These are phyloP conservation scores for Dipteronia sinensis DNA, from an alignment of 345 rosid genomes.

Conservation along the genomic window DNA sequence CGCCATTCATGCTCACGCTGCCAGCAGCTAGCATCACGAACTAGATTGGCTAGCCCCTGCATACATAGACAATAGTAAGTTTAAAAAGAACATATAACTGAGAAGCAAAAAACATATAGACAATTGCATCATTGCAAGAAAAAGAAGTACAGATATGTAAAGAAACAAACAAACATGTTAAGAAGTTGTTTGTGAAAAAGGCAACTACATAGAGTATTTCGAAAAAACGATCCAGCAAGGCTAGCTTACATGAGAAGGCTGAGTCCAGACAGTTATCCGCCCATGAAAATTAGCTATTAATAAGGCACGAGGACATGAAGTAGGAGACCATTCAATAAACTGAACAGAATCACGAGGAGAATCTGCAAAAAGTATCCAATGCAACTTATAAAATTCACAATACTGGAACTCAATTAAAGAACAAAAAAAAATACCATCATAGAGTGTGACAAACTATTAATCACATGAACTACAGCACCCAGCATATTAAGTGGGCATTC, in stretches of 20 bases:
- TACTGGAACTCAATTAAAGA: background rate
- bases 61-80: constrained; percentile 23
- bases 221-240: constrained; percentile 12
- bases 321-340: constrained; percentile 97
- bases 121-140: background rate
- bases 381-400: constrained; percentile 13
- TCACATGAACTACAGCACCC: background rate
- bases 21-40: constrained; percentile 93
- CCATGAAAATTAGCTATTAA: constrained; percentile 96
- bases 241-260: constrained; percentile 78
- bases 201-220: constrained; percentile 3
- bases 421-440: background rate
- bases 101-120: background rate
- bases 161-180: constrained; percentile 2
- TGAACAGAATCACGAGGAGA: constrained; percentile 99
- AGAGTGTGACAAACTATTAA: background rate
- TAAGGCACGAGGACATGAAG: constrained; percentile 92
- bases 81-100: constrained; percentile 15
- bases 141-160: background rate
- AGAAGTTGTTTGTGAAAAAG: constrained; percentile 11
- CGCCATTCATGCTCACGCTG: constrained; percentile 98
- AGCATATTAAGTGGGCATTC: background rate
- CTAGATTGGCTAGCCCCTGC: constrained; percentile 86
- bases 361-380: constrained; percentile 48
- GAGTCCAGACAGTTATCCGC: constrained; percentile 96